A percentile compares a stretch with the other conserved stretches of the same genome.
Conservation (phyloP, 1,284 basidiomycete genomes). For the Chalciporus sp. region DNA sequence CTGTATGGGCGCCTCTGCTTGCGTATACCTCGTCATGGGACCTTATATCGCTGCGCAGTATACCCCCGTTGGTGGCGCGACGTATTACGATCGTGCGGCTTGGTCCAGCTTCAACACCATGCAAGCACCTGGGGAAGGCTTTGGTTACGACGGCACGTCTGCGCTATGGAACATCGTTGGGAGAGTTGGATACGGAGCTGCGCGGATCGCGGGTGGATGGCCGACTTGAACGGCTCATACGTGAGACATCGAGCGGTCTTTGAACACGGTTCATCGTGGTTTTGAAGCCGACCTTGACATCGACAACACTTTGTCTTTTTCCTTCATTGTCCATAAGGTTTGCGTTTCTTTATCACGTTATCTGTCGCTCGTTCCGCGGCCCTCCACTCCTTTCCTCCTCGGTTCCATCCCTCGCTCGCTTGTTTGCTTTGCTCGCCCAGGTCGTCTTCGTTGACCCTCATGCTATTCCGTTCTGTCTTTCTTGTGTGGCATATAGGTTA, state of each 20-base stretch:
- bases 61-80: conserved; percentile 59
- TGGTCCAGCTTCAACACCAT: conserved; percentile 78
- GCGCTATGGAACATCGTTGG: conserved; percentile 65
- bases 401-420: conserved; percentile 6
- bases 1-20: conserved; percentile 58
- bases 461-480: conserved; percentile 7
- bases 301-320: conserved; percentile 4
- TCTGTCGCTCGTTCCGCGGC: conserved; percentile 6
- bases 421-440: background rate
- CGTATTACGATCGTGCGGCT: conserved; percentile 73
- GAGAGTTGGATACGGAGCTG: conserved; percentile 67
- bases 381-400: background rate
- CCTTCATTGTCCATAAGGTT: conserved; percentile 16
- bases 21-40: conserved; percentile 55
- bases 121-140: conserved; percentile 67
- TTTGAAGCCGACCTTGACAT: conserved; percentile 5
- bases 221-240: conserved; percentile 49
- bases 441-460: background rate
- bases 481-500: conserved; percentile 9
- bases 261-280: conserved; percentile 8
- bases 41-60: conserved; percentile 63
- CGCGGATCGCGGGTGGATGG: conserved; percentile 70
- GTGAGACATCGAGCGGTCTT: conserved; percentile 5
- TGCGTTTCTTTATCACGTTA: conserved; percentile 15
- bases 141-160: conserved; percentile 48